Percentiles rank a stretch among this genome's conserved stretches.
phyloP scores from a whole-genome alignment of 2,329 filamentous ascomycete species.

The Aspergillus neoniger region DNA sequence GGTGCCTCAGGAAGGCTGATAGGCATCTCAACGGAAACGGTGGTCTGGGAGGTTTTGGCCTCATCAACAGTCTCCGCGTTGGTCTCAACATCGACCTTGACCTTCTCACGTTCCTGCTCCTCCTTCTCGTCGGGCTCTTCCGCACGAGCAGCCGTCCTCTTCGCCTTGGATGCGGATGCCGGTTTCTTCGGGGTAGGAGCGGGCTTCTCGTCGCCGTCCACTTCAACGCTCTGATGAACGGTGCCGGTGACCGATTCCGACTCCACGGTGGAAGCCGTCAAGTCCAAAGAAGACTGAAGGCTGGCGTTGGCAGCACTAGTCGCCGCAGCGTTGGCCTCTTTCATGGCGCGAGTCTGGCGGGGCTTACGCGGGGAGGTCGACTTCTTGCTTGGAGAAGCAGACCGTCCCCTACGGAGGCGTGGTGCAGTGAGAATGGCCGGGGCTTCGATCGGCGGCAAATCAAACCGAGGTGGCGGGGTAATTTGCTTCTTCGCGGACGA shows the following conservation, averaged over 20 bases:
- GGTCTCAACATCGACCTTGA: conserved; percentile 71
- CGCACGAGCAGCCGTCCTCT: conserved; percentile 22
- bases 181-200: conserved; percentile 26
- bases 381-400: conserved; percentile 58
- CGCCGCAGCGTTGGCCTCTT: conserved; percentile 52
- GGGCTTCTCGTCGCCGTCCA: conserved; percentile 31
- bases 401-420: conserved; percentile 59
- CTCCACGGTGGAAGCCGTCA: conserved; percentile 39
- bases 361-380: conserved; percentile 56
- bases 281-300: conserved; percentile 51
- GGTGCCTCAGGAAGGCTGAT: conserved; percentile 66
- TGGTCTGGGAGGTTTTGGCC: conserved; percentile 69
- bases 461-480: conserved; percentile 76
- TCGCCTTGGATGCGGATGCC: conserved; percentile 20
- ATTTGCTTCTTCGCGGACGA: conserved; percentile 76
- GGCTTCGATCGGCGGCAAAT: conserved; percentile 53
- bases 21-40: conserved; percentile 75
- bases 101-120: conserved; percentile 46
- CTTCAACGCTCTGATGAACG: conserved; percentile 32
- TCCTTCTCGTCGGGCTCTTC: conserved; percentile 29
- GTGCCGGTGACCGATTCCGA: conserved; percentile 27
- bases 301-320: conserved; percentile 51
- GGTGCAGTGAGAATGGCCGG: conserved; percentile 28
- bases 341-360: conserved; percentile 51
- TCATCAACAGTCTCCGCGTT: conserved; percentile 58